Base-by-base conservation (phyloP, 257 asterid species). In the Gentiana dahurica region DNA sequence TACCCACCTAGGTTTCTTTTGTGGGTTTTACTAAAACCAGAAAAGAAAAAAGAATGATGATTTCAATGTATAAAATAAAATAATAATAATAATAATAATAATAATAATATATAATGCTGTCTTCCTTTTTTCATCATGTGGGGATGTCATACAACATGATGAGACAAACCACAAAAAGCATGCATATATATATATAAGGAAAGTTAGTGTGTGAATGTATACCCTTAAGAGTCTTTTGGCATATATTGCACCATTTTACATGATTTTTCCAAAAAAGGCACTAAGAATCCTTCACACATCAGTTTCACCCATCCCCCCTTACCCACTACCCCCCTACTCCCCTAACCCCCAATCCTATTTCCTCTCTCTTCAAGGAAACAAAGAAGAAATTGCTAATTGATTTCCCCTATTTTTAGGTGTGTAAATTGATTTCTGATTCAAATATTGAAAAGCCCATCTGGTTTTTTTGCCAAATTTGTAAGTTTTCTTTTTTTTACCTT, bases 391-490 rank as follows among this genome's bases (percentile, higher is more conserved):
- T 12, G 61, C 60, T 62, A 69, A 24, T 69, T 64, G 76, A 67
- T 61, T 59, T 73, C 70, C 71, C 85, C 85, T 79, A n/a, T 73
- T 71, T 75, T 59, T 58, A 66, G 81, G 75, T 80, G 67, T 63
- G 41, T 61, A 24, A 24, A 24, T 24, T 24, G 67, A 68, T 69
- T n/a, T 66, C 60, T 57, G 52, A 54, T 61, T 62, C 65, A 71
- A 76, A 71, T 56, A 74, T 69, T 61, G 73, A 65, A 39, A 73
- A 76, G 76, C 43, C 68, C 67, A 36, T 66, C 79, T 69, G 73
- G 38, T 67, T 54, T 65, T 24, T 74, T 81, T 80, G 65, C 85
- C 85, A 81, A 57, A 65, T 87, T 76, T 77, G 93, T 74, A 66
- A 74, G 79, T 60, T 56, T 66, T 64, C 55, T 71, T 60, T 64